These are phyloP conservation scores for Aureobasidium sp. DNA, from an alignment of 2,329 filamentous ascomycete genomes.

Conservation along the genomic window DNA sequence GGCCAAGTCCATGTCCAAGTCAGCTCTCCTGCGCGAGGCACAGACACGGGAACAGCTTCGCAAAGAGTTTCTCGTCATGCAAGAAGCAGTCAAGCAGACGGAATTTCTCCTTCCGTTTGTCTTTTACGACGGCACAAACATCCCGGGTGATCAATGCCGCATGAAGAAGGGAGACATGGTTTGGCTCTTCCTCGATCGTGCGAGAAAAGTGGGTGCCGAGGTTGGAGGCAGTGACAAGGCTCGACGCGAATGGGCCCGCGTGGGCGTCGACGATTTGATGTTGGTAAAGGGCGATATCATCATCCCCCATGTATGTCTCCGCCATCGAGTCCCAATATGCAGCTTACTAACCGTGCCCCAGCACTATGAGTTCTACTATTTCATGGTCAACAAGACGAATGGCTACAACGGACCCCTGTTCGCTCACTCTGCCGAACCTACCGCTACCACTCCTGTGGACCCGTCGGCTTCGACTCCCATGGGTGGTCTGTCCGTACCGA, in stretches of 20 bases:
- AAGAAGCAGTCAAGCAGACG: constrained; percentile 79
- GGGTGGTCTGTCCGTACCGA: constrained; percentile 15
- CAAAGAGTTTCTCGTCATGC: constrained; percentile 72
- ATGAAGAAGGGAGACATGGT: constrained; percentile 89
- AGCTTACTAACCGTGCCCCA: constrained; percentile 31
- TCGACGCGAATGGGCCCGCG: constrained; percentile 78
- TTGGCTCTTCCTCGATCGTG: constrained; percentile 89
- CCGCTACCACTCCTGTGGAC: constrained; percentile 31
- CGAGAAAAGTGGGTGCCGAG: constrained; percentile 81
- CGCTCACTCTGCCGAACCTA: constrained; percentile 55
- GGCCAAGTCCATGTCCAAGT: constrained; percentile 72
- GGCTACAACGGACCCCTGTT: constrained; percentile 73
- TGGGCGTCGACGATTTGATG: constrained; percentile 93
- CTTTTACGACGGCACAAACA: constrained; percentile 91
- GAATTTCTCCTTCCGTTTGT: constrained; percentile 91
- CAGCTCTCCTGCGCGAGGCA: constrained; percentile 67
- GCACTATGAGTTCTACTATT: constrained; percentile 98
- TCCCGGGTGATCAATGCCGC: constrained; percentile 72
- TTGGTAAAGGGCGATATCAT: constrained; percentile 85
- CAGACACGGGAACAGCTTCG: constrained; percentile 65
- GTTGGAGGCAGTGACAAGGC: constrained; percentile 60
- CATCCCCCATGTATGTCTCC: constrained; percentile 72
- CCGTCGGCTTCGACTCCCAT: constrained; percentile 2
- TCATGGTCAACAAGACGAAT: constrained; percentile 77
- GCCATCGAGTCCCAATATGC: neutral